Evolutionary conservation across 495 filamentous ascomycete species (phyloP).

Genomic region (Lineolata rhizophorae): DNA sequence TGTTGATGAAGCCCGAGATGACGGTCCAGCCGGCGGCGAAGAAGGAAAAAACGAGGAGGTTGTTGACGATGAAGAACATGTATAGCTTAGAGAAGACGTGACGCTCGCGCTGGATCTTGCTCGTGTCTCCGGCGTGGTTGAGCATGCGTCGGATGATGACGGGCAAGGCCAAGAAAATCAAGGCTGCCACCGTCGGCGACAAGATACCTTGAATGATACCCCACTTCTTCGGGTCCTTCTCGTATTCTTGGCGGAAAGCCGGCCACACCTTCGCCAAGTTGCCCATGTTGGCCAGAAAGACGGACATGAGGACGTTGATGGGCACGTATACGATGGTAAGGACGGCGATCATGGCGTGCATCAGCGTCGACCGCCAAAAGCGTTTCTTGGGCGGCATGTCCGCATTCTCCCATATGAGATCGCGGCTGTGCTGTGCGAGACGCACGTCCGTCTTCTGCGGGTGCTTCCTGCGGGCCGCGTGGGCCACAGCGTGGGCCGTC

Average conservation of each 20-base stretch:
- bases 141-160: conserved; percentile 75
- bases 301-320: conserved; percentile 88
- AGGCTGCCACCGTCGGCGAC: conserved; percentile 74
- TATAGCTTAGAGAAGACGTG: conserved; percentile 85
- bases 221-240: conserved; percentile 42
- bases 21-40: conserved; percentile 65
- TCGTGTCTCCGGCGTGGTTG: conserved; percentile 59
- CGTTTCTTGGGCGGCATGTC: conserved; percentile 40
- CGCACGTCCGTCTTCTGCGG: conserved; percentile 56
- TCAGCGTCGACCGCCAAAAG: conserved; percentile 49
- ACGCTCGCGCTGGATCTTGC: conserved; percentile 80
- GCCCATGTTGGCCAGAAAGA: conserved; percentile 69
- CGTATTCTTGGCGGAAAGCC: conserved; percentile 42
- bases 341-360: conserved; percentile 59
- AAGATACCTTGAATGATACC: conserved; percentile 82
- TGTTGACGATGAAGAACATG: conserved; percentile 95
- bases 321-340: conserved; percentile 77
- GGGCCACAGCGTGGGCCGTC: conserved; percentile 75
- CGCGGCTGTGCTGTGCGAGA: conserved; percentile 69
- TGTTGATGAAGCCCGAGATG: conserved; percentile 36
- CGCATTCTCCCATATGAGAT: conserved; percentile 94
- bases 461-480: conserved; percentile 54
- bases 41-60: conserved; percentile 77
- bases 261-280: conserved; percentile 68
- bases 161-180: conserved; percentile 73